These are phyloP conservation scores for Zygosaccharomyces bisporus DNA, from an alignment of 805 yeast genomes.

Conservation along the genomic window DNA sequence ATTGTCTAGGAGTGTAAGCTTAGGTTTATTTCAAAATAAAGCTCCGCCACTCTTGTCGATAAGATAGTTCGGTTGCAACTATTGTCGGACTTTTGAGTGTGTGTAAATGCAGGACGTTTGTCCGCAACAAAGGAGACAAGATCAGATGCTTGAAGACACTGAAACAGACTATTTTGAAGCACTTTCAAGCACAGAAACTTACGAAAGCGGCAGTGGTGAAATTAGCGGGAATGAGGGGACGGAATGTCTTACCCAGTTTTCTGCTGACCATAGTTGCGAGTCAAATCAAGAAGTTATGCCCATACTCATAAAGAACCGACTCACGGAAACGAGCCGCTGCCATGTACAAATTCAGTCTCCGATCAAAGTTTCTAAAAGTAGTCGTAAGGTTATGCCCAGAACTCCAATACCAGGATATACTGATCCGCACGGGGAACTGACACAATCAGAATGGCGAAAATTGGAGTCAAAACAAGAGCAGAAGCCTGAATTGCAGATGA, in stretches of 20 bases:
- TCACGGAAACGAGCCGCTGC: constrained; percentile 4
- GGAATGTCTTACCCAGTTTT: background rate
- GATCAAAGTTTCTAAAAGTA: constrained; percentile 2
- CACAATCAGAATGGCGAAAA: constrained; percentile 5
- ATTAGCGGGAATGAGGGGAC: constrained; percentile 1
- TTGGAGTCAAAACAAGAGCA: constrained; percentile 3
- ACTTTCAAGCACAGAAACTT: background rate
- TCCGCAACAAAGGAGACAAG: background rate
- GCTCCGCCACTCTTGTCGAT: no score
- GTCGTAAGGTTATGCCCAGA: constrained; percentile 15
- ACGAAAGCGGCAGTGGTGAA: background rate
- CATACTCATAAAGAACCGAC: constrained; percentile 8
- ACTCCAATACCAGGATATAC: constrained; percentile 22
- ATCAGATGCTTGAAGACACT: background rate
- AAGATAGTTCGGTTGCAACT: no score
- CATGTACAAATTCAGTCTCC: constrained; percentile 13
- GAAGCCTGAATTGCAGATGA: constrained; percentile 19
- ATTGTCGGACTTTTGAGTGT: background rate
- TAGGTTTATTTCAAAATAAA: no score
- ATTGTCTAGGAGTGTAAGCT: background rate
- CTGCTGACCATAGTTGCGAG: background rate
- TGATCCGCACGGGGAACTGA: constrained; percentile 6
- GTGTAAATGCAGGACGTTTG: constrained; percentile 1
- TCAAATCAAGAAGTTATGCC: constrained; percentile 5
- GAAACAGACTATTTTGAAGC: constrained; percentile 4